Conservation (phyloP, 805 yeast species). For the Priceomyces medius region DNA sequence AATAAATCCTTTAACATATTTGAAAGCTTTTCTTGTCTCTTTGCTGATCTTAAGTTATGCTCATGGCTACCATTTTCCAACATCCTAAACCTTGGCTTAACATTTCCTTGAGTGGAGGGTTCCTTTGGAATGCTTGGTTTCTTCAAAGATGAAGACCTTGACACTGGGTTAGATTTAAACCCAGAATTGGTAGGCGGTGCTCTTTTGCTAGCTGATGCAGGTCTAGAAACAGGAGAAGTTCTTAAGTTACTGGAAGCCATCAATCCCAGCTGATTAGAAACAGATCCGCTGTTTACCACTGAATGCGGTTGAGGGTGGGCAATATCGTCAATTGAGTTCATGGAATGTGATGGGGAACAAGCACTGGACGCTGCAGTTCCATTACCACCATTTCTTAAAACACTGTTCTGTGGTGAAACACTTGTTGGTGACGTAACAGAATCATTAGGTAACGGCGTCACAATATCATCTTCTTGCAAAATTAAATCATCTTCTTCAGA, state of each 20-base stretch:
- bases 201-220: constrained; percentile 13
- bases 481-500: neutral
- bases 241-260: neutral
- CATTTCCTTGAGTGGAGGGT: constrained; percentile 5
- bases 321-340: constrained; percentile 8
- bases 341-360: constrained; percentile 8
- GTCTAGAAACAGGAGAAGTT: constrained; percentile 15
- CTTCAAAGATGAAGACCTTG: constrained; percentile 12
- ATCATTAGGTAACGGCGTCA: constrained; percentile 12
- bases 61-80: constrained; percentile 74
- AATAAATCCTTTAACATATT: constrained; percentile 73
- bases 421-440: constrained; percentile 2
- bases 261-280: constrained; percentile 17
- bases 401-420: constrained; percentile 7
- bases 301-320: constrained; percentile 9
- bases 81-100: constrained; percentile 50
- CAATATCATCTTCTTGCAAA: constrained; percentile 12
- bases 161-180: constrained; percentile 9
- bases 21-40: constrained; percentile 72
- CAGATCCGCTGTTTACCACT: neutral
- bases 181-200: neutral
- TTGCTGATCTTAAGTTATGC: constrained; percentile 74
- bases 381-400: neutral
- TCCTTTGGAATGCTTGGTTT: constrained; percentile 2
- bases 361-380: neutral